Evolutionary conservation across 75 land plant genomes (phyloP).

Genomic region (Pinus taeda): DNA sequence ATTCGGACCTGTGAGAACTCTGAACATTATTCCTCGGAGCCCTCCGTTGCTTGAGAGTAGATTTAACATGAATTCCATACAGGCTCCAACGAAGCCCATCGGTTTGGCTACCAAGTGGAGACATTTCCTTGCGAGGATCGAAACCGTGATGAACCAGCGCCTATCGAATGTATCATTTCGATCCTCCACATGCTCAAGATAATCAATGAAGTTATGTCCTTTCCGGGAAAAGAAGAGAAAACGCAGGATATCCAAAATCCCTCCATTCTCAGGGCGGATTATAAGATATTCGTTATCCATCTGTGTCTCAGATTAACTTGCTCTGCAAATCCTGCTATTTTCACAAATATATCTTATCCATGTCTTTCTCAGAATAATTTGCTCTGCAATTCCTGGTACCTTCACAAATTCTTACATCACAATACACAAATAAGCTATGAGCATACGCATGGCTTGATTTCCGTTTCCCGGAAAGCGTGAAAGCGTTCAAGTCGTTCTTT

Average conservation of each 20-base stretch:
- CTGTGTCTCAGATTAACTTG: neutral
- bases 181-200: neutral
- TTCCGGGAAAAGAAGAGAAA: neutral
- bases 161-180: too few relatives aligned
- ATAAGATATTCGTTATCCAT: constrained; percentile 6
- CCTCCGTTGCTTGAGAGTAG: constrained; percentile 42
- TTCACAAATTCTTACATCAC: too few relatives aligned
- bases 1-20: constrained; percentile 33
- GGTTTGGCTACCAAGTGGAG: constrained; percentile 36
- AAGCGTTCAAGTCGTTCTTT: too few relatives aligned
- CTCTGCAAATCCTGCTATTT: too few relatives aligned
- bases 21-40: constrained; percentile 28
- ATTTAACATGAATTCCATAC: constrained; percentile 49
- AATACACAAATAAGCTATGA: too few relatives aligned
- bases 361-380: too few relatives aligned
- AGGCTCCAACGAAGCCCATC: constrained; percentile 30
- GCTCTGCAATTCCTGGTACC: too few relatives aligned
- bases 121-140: constrained; percentile 36
- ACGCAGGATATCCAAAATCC: neutral
- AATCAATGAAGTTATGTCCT: neutral
- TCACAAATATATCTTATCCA: too few relatives aligned
- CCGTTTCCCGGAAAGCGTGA: too few relatives aligned
- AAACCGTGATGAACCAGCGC: constrained; percentile 56
- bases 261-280: constrained; percentile 13
- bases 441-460: too few relatives aligned